Conservation (phyloP, 768 basidiomycete genomes). For the Leccinellum rugosiceps region DNA sequence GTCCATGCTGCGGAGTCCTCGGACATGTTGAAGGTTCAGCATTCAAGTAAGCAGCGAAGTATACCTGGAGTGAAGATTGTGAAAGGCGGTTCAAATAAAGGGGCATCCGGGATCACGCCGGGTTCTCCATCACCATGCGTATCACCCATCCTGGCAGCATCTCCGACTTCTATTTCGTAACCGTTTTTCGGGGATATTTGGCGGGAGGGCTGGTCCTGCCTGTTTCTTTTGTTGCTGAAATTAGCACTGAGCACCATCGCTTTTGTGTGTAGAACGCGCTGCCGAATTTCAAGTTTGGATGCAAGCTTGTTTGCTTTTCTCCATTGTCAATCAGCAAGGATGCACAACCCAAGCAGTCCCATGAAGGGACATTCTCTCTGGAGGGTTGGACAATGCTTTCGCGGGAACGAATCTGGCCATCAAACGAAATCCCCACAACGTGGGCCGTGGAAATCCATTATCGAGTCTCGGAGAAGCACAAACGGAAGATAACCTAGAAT, state of each 20-base stretch:
- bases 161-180: constrained; percentile 1
- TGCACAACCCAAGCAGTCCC: not conserved
- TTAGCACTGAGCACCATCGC: not conserved
- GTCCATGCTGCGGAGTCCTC: constrained; percentile 10
- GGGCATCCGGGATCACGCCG: constrained; percentile 4
- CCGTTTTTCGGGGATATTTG: constrained; percentile 5
- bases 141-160: not conserved
- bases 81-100: constrained; percentile 20
- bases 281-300: not conserved
- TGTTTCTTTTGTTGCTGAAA: constrained; percentile 4
- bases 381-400: not conserved
- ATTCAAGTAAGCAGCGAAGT: constrained; percentile 24
- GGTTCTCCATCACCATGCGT: not conserved
- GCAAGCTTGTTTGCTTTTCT: not conserved
- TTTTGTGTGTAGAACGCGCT: not conserved
- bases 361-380: not conserved
- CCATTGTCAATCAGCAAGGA: not conserved
- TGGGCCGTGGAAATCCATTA: not conserved
- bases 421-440: not conserved
- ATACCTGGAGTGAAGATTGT: constrained; percentile 34
- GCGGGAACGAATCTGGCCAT: constrained; percentile 20
- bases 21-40: constrained; percentile 10
- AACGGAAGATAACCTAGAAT: not conserved
- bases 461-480: not conserved
- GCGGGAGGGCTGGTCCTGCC: not conserved